These are phyloP conservation scores for Pseudocercospora vitis DNA, from an alignment of 2,329 filamentous ascomycete genomes.

Conservation along the genomic window DNA sequence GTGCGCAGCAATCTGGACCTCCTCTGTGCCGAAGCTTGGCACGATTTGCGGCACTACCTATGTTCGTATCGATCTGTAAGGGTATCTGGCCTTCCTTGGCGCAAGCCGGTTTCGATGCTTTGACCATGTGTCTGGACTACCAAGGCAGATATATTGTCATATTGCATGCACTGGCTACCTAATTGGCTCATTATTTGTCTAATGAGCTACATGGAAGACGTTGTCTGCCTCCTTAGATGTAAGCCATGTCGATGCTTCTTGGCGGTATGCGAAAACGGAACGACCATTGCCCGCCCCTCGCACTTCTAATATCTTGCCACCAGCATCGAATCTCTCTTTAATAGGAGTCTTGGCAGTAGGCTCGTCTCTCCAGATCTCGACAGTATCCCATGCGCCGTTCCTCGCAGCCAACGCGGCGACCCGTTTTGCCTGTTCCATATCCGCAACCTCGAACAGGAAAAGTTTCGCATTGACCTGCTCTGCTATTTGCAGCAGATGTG, in stretches of 20 bases:
- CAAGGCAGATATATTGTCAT: too few relatives aligned
- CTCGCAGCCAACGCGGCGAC: slow-evolving; percentile 56
- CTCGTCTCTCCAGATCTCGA: slow-evolving; percentile 74
- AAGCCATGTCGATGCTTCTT: slow-evolving; percentile 21
- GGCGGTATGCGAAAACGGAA: slow-evolving; percentile 46
- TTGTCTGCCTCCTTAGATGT: background rate
- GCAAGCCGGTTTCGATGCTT: too few relatives aligned
- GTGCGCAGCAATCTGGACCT: too few relatives aligned
- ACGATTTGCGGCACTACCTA: too few relatives aligned
- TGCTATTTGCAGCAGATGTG: slow-evolving; percentile 60
- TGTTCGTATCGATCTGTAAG: too few relatives aligned
- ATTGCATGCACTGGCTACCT: too few relatives aligned
- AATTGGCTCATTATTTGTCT: too few relatives aligned
- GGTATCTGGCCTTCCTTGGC: too few relatives aligned
- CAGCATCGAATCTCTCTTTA: slow-evolving; percentile 30
- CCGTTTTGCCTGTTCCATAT: slow-evolving; percentile 64
- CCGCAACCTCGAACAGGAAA: slow-evolving; percentile 70
- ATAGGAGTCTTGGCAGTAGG: slow-evolving; percentile 38
- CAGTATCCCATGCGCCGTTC: slow-evolving; percentile 37
- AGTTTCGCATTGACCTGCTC: slow-evolving; percentile 52
- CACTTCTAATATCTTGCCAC: slow-evolving; percentile 30
- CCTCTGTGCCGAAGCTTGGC: too few relatives aligned
- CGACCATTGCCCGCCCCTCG: slow-evolving; percentile 45
- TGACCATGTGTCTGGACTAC: too few relatives aligned
- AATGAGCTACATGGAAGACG: too few relatives aligned